These are phyloP conservation scores for Scedosporium aurantiacum DNA, from an alignment of 2,329 filamentous ascomycete genomes.

Conservation along the genomic window DNA sequence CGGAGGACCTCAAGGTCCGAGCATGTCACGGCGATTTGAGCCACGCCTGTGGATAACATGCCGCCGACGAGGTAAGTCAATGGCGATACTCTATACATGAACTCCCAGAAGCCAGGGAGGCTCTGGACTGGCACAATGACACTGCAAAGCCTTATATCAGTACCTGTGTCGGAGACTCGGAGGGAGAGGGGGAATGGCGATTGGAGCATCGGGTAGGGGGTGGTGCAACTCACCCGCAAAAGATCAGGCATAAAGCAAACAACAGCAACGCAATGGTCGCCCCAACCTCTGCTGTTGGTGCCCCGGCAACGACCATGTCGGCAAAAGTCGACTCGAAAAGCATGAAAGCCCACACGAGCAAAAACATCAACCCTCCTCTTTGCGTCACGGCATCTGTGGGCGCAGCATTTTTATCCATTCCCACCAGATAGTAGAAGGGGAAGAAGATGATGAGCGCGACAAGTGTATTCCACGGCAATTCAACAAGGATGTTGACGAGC, in stretches of 20 bases:
- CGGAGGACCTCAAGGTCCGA: slow-evolving; percentile 33
- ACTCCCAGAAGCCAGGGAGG: slow-evolving; percentile 59
- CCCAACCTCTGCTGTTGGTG: slow-evolving; percentile 45
- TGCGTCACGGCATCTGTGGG: slow-evolving; percentile 7
- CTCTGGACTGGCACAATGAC: slow-evolving; percentile 45
- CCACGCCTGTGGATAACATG: slow-evolving; percentile 31
- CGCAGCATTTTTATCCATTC: slow-evolving; percentile 42
- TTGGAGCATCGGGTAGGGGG: slow-evolving; percentile 16
- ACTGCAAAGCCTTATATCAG: slow-evolving; percentile 20
- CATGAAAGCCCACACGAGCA: slow-evolving; percentile 51
- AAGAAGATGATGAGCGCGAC: slow-evolving; percentile 51
- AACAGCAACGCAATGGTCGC: slow-evolving; percentile 32
- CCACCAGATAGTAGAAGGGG: slow-evolving; percentile 56
- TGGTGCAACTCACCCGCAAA: slow-evolving; percentile 30
- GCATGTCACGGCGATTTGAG: slow-evolving; percentile 14
- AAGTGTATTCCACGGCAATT: slow-evolving; percentile 56
- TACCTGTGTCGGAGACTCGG: not conserved
- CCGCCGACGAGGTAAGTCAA: slow-evolving; percentile 58
- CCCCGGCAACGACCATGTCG: slow-evolving; percentile 49
- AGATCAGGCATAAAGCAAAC: slow-evolving; percentile 50
- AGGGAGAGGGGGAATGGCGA: not conserved
- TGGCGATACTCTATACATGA: slow-evolving; percentile 58
- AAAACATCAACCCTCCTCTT: slow-evolving; percentile 51
- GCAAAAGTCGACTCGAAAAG: slow-evolving; percentile 55
- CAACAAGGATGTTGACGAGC: slow-evolving; percentile 52